Conservation (phyloP, 2,329 filamentous ascomycete genomes). For the Myriosclerotinia duriaeana region DNA sequence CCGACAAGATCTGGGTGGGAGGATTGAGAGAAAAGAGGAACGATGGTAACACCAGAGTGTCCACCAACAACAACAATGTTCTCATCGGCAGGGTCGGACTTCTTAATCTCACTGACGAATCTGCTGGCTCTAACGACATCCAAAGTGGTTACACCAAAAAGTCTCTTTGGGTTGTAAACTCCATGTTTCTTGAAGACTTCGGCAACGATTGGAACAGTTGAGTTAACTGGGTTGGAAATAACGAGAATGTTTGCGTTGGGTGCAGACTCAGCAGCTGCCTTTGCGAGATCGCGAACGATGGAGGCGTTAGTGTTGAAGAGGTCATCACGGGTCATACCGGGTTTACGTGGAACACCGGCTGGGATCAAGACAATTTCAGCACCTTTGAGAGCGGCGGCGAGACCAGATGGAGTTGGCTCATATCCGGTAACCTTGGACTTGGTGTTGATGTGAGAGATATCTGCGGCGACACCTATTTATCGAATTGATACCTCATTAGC, state of each 20-base stretch:
- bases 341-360: conserved; percentile 98
- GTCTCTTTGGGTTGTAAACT: conserved; percentile 91
- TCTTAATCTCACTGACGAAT: conserved; percentile 90
- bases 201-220: conserved; percentile 93
- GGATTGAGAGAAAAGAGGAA: conserved; percentile 94
- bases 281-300: conserved; percentile 91
- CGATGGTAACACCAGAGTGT: conserved; percentile 97
- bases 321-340: conserved; percentile 98
- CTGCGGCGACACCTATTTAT: conserved; percentile 91
- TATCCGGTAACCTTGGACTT: conserved; percentile 83
- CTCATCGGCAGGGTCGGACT: conserved; percentile 86
- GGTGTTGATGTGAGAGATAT: conserved; percentile 96
- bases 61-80: conserved; percentile 95
- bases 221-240: conserved; percentile 99
- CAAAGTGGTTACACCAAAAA: conserved; percentile 98
- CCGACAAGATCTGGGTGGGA: conserved; percentile 80
- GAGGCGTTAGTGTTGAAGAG: conserved; percentile 99
- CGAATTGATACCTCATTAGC: conserved; percentile 15
- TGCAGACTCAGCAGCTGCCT: conserved; percentile 80
- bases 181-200: conserved; percentile 92
- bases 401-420: conserved; percentile 80
- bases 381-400: conserved; percentile 85
- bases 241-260: conserved; percentile 94
- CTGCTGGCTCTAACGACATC: conserved; percentile 98
- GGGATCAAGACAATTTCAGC: conserved; percentile 97